Conservation (phyloP, 2,329 filamentous ascomycete genomes). For the Cyphellophora europaea region DNA sequence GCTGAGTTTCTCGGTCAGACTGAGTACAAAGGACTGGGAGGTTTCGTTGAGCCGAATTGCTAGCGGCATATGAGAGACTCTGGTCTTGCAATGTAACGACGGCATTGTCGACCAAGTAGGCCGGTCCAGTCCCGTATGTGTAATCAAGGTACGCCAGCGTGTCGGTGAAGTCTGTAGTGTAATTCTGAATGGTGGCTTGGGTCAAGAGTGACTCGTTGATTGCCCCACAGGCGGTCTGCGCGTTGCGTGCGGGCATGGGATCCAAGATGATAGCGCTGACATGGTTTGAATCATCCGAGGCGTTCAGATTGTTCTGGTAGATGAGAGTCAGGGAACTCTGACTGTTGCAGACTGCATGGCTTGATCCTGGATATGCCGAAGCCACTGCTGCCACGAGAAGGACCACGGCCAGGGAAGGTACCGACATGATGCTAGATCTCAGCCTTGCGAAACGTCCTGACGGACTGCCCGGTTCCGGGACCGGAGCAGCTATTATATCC, state of each 20-base stretch:
- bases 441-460: no score
- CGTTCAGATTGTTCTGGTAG: conserved; percentile 48
- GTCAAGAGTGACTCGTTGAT: conserved; percentile 41
- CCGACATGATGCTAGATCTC: no score
- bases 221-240: conserved; percentile 33
- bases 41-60: conserved; percentile 13
- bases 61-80: conserved; percentile 19
- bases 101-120: conserved; percentile 35
- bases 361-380: no score
- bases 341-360: conserved; percentile 21
- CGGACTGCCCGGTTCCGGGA: no score
- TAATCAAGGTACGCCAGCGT: conserved; percentile 38
- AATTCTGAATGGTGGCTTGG: conserved; percentile 29
- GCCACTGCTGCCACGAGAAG: no score
- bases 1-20: conserved; percentile 27
- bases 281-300: conserved; percentile 43
- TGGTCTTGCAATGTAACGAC: conserved; percentile 23
- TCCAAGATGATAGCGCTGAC: conserved; percentile 43
- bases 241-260: conserved; percentile 27
- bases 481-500: no score
- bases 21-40: conserved; percentile 45
- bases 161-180: conserved; percentile 36
- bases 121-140: conserved; percentile 26
- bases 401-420: no score
- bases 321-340: conserved; percentile 40